These are phyloP conservation scores for Cnidoscolus chayamansa DNA, from an alignment of 441 rosid species.

Conservation along the genomic window DNA sequence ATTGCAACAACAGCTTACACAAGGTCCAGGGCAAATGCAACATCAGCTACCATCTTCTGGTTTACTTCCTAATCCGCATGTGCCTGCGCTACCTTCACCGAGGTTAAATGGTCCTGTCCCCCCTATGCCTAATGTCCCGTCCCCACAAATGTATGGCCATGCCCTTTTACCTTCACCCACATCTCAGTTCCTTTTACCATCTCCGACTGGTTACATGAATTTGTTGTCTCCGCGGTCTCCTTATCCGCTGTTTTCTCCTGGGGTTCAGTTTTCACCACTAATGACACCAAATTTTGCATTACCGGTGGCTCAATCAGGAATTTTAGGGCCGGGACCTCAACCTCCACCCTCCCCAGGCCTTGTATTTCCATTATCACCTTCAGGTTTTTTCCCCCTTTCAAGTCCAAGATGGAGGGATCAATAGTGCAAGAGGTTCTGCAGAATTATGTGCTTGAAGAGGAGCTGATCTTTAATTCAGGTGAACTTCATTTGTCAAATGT, in stretches of 20 bases:
- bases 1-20: slow-evolving; percentile 29
- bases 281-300: slow-evolving; percentile 60
- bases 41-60: slow-evolving; percentile 34
- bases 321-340: slow-evolving; percentile 71
- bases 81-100: slow-evolving; percentile 35
- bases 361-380: slow-evolving; percentile 52
- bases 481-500: slow-evolving; percentile 27
- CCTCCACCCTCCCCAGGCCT: slow-evolving; percentile 71
- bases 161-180: slow-evolving; percentile 59
- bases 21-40: slow-evolving; percentile 36
- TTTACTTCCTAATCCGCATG: slow-evolving; percentile 41
- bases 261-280: slow-evolving; percentile 52
- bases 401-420: slow-evolving; percentile 86
- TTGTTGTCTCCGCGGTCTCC: slow-evolving; percentile 55
- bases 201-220: slow-evolving; percentile 50
- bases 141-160: slow-evolving; percentile 49
- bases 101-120: slow-evolving; percentile 48
- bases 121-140: slow-evolving; percentile 39
- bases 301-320: slow-evolving; percentile 54
- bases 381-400: slow-evolving; percentile 58
- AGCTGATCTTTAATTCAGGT: slow-evolving; percentile 19
- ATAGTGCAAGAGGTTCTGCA: slow-evolving; percentile 33
- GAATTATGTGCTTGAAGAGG: slow-evolving; percentile 28
- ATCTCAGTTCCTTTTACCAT: slow-evolving; percentile 67
- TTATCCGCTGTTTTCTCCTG: slow-evolving; percentile 62